Base-by-base conservation (phyloP, 106 monocot species). In the Alisma plantagoaquatica region DNA sequence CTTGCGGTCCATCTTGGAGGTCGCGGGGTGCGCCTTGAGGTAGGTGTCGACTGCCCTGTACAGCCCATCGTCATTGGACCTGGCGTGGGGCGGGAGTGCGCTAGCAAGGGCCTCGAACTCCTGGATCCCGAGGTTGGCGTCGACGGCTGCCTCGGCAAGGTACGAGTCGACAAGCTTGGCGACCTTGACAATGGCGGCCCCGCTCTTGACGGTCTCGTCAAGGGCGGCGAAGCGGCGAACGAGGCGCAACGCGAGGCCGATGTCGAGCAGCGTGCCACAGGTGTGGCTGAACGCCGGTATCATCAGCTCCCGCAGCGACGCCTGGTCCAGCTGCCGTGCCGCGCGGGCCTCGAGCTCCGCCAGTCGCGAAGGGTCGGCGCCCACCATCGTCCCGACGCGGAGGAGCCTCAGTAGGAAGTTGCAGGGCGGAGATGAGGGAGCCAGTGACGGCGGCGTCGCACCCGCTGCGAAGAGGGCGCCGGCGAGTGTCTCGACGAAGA, bases 261-360 rank as follows among this genome's bases (percentile, higher is more conserved):
- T 75, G 64, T 91, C 91, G 14, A 91, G 73, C 43, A 85, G 53
- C 9, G 84, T 85, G 46, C 75, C 70, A 28, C 75, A 72, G 0
- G 81, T 78, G 73, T 85, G 91, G 47, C 78, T 70, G 64, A 85
- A 92, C 22, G 78, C 78, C 32, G 91, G 91, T 33, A 92, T 92
- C 85, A 86, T 85, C 23, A 92, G 31, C 48, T 78, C 91, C 53
- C 53, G 42, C 10, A 92, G 67, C 23, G 72, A 46, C 2, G 85
- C 91, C 70, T 70, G 64, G 33, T 85, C 85, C 5, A 92, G 75
- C 64, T 69, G 77, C 57, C 57, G 31, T 30, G 72, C 77, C 57
- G 63, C 91, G 1, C 78, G 60, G 7, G 62, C 43, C 69, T 91
- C 91, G 17, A 91, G 60, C 28, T 86, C 81, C 21, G 53, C 69